These are phyloP conservation scores for Pseudomonodictys pantanalensis DNA, from an alignment of 495 filamentous ascomycete genomes.

Conservation along the genomic window DNA sequence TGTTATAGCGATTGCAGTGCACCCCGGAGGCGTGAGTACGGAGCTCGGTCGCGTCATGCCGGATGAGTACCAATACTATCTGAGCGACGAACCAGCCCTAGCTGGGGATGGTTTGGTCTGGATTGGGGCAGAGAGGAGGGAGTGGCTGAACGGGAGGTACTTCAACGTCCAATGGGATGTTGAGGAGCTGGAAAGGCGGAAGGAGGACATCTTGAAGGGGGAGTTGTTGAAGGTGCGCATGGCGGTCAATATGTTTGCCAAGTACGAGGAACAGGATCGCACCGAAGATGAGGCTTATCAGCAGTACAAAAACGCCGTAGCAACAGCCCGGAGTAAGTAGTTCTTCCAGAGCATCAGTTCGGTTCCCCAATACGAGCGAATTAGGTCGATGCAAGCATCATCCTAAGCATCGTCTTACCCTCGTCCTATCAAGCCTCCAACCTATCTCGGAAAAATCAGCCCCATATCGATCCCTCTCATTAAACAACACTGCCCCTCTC, in stretches of 20 bases:
- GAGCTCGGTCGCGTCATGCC: constrained; percentile 35
- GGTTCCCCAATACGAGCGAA: too few species aligned
- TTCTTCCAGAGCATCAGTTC: too few species aligned
- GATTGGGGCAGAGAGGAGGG: constrained; percentile 46
- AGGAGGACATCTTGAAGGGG: constrained; percentile 27
- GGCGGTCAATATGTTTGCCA: constrained; percentile 6
- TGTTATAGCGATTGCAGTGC: constrained; percentile 48
- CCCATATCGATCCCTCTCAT: too few species aligned
- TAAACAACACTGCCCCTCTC: too few species aligned
- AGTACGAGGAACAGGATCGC: too few species aligned
- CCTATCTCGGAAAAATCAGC: too few species aligned
- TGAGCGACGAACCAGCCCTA: constrained; percentile 46
- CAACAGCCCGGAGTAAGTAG: too few species aligned
- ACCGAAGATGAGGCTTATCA: too few species aligned
- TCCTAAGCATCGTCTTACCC: too few species aligned
- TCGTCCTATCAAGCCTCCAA: too few species aligned
- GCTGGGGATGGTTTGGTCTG: constrained; percentile 49
- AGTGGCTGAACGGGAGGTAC: constrained; percentile 54
- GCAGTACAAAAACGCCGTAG: too few species aligned
- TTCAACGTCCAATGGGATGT: constrained; percentile 35
- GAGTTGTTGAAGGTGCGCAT: constrained; percentile 28
- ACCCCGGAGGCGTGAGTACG: constrained; percentile 51
- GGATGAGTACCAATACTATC: constrained; percentile 25
- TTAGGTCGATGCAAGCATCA: too few species aligned
- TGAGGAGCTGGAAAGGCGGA: constrained; percentile 28